Conservation (phyloP, 805 yeast genomes). For the Candida argentea region DNA sequence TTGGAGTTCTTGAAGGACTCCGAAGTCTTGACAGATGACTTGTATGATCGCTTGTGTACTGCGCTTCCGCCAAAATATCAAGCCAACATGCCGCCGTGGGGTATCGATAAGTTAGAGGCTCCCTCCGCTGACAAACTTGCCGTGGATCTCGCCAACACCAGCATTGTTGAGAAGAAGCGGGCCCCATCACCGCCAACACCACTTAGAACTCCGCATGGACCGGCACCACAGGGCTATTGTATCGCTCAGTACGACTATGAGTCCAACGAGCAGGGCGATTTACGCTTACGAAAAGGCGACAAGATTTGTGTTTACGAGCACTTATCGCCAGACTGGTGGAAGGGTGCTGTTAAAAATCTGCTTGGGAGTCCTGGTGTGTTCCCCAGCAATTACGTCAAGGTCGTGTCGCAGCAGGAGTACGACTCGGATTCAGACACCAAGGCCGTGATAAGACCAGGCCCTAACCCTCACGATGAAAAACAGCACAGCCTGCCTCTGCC, state of each 20-base stretch:
- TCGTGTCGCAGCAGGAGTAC: slow-evolving; percentile 26
- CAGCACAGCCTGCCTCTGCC: slow-evolving; percentile 7
- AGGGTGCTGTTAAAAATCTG: slow-evolving; percentile 42
- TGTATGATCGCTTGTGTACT: slow-evolving; percentile 39
- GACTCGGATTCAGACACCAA: slow-evolving; percentile 2
- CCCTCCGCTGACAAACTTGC: slow-evolving; percentile 8
- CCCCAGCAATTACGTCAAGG: slow-evolving; percentile 75
- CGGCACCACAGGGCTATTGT: slow-evolving; percentile 25
- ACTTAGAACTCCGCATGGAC: slow-evolving; percentile 5
- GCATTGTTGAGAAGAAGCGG: slow-evolving; percentile 6
- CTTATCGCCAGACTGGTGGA: slow-evolving; percentile 85
- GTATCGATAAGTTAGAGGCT: slow-evolving; percentile 25
- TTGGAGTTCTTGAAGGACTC: slow-evolving; percentile 55
- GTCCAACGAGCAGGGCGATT: slow-evolving; percentile 70
- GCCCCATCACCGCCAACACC: no score
- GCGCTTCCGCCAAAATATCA: slow-evolving; percentile 51
- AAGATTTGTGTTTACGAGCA: slow-evolving; percentile 61
- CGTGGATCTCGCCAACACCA: slow-evolving; percentile 6
- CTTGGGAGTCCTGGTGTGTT: slow-evolving; percentile 70
- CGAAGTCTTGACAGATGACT: slow-evolving; percentile 51
- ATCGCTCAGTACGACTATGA: slow-evolving; percentile 69
- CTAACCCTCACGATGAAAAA: slow-evolving; percentile 11
- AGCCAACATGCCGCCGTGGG: slow-evolving; percentile 41
- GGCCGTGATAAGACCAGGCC: slow-evolving; percentile 4
- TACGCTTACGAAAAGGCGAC: slow-evolving; percentile 56